These are phyloP conservation scores for Saturnispora galanensis DNA, from an alignment of 805 yeast species.

Conservation along the genomic window DNA sequence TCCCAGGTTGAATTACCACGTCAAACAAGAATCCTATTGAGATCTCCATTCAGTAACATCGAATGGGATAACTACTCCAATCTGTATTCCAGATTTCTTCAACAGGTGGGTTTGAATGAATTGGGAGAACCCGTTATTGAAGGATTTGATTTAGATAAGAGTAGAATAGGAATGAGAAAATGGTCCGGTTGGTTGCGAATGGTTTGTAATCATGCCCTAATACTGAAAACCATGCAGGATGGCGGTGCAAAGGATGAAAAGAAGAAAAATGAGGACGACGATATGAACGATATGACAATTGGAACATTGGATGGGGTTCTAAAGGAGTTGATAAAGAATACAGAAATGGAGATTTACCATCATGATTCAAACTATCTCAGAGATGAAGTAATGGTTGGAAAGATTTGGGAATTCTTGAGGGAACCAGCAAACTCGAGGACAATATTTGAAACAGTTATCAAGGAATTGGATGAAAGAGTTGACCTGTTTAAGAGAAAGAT, in stretches of 20 bases:
- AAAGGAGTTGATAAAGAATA: slow-evolving; percentile 48
- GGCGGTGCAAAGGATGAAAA: slow-evolving; percentile 7
- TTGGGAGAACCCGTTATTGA: slow-evolving; percentile 39
- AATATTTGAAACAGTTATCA: slow-evolving; percentile 34
- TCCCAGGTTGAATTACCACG: slow-evolving; percentile 70
- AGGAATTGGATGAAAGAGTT: slow-evolving; percentile 22
- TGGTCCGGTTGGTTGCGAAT: slow-evolving; percentile 70
- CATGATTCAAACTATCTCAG: slow-evolving; percentile 40
- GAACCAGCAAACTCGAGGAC: slow-evolving; percentile 42
- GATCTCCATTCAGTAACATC: slow-evolving; percentile 68
- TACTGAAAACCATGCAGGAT: slow-evolving; percentile 13
- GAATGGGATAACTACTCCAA: slow-evolving; percentile 79
- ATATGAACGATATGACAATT: slow-evolving; percentile 17
- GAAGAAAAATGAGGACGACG: slow-evolving; percentile 6
- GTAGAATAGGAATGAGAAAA: slow-evolving; percentile 41
- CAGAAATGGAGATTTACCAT: slow-evolving; percentile 38
- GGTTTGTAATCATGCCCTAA: slow-evolving; percentile 72
- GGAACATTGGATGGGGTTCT: slow-evolving; percentile 62
- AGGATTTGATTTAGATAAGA: slow-evolving; percentile 39
- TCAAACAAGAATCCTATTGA: slow-evolving; percentile 60
- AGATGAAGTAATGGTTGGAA: slow-evolving; percentile 52
- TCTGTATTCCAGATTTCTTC: slow-evolving; percentile 48
- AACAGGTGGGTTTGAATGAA: slow-evolving; percentile 43
- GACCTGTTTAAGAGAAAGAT: slow-evolving; percentile 8
- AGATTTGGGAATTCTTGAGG: slow-evolving; percentile 49